phyloP scores from a whole-genome alignment of 345 rosid species.

The Aethionema arabicum region DNA sequence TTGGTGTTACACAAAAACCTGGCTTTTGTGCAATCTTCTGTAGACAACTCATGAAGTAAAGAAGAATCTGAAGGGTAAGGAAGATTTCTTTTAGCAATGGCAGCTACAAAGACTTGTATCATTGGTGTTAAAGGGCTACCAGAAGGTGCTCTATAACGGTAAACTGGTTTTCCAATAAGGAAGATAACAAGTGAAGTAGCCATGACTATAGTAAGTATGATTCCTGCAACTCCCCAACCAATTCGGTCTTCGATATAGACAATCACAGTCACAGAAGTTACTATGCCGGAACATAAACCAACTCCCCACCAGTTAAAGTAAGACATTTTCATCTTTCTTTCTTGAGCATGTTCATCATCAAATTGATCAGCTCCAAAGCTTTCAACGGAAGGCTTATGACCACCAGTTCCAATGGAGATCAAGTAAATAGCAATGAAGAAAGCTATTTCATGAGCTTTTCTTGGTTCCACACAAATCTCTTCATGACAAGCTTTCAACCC shows the following conservation, averaged over 20 bases:
- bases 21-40: conserved; percentile 34
- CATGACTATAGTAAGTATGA: conserved; percentile 55
- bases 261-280: conserved; percentile 67
- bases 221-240: conserved; percentile 76
- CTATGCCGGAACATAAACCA: conserved; percentile 68
- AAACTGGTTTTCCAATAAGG: conserved; percentile 61
- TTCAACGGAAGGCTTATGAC: conserved; percentile 91
- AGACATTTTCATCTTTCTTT: conserved; percentile 80
- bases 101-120: conserved; percentile 77
- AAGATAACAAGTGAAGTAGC: conserved; percentile 62
- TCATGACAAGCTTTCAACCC: conserved; percentile 61
- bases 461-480: conserved; percentile 52
- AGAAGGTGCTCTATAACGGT: conserved; percentile 59
- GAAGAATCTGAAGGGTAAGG: conserved; percentile 53
- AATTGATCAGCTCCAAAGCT: conserved; percentile 99
- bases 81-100: conserved; percentile 67
- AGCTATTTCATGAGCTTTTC: conserved; percentile 60
- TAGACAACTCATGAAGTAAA: conserved; percentile 51
- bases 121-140: conserved; percentile 91
- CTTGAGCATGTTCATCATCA: conserved; percentile 68
- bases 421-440: conserved; percentile 82
- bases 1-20: conserved; percentile 68
- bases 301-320: conserved; percentile 95
- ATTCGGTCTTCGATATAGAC: conserved; percentile 79
- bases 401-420: conserved; percentile 88